A percentile compares a stretch with the other conserved stretches of the same genome.
Evolutionary conservation across 129 eudicot genomes (phyloP).

Genomic region (Oenanthe sinensis): DNA sequence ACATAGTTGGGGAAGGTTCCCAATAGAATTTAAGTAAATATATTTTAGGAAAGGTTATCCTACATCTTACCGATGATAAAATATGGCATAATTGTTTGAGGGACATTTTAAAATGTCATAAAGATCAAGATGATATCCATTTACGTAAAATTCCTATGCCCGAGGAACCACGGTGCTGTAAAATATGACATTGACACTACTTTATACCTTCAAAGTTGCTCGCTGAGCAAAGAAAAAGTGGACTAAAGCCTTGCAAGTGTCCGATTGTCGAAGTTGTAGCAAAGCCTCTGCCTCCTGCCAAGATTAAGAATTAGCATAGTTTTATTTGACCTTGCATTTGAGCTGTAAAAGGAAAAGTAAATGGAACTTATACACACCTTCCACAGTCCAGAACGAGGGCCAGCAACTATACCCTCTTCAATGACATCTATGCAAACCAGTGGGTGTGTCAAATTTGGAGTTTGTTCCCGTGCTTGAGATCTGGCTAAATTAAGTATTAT

Average conservation of each 20-base stretch:
- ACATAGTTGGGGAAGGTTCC: not conserved
- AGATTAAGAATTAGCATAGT: not conserved
- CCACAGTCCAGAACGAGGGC: slow-evolving; percentile 53
- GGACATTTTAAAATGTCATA: not conserved
- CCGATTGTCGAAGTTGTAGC: slow-evolving; percentile 48
- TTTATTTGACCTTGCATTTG: not conserved
- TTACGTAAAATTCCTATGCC: not conserved
- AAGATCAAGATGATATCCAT: not conserved
- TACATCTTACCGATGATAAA: not conserved
- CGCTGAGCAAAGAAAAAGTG: slow-evolving; percentile 58
- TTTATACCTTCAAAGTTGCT: slow-evolving; percentile 33
- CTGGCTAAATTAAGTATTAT: slow-evolving; percentile 36
- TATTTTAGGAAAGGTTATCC: not conserved
- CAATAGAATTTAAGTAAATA: not conserved
- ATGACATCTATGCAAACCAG: slow-evolving; percentile 57
- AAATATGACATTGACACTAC: not conserved
- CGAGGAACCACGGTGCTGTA: not conserved
- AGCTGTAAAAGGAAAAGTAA: not conserved
- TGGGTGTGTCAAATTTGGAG: slow-evolving; percentile 53
- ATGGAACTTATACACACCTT: slow-evolving; percentile 30
- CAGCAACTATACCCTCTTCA: slow-evolving; percentile 54
- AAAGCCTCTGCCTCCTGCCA: slow-evolving; percentile 64
- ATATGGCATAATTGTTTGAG: not conserved
- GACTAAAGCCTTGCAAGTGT: slow-evolving; percentile 50
- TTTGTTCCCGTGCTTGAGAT: slow-evolving; percentile 24